Conservation (phyloP, 768 basidiomycete species). For the Termitomyces eurrhizus region DNA sequence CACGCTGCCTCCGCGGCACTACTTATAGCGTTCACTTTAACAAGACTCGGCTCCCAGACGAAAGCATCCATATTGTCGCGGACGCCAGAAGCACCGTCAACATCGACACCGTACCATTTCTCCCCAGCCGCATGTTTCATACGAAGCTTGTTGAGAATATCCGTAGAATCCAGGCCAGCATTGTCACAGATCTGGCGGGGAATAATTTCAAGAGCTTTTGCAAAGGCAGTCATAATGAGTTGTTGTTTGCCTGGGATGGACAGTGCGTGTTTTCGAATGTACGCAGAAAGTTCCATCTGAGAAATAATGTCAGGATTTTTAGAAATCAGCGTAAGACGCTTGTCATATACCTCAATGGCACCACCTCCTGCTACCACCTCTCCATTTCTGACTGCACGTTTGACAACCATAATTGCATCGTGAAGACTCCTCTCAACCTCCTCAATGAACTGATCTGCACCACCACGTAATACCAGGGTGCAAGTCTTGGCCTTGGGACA, state of each 20-base stretch:
- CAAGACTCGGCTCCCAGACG: constrained; percentile 96
- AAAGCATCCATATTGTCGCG: constrained; percentile 97
- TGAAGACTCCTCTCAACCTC: constrained; percentile 97
- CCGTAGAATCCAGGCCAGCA: constrained; percentile 95
- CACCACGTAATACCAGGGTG: constrained; percentile 89
- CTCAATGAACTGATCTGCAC: constrained; percentile 98
- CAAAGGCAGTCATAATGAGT: constrained; percentile 90
- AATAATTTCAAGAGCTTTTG: constrained; percentile 95
- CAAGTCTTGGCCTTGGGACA: constrained; percentile 95
- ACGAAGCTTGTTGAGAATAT: constrained; percentile 93
- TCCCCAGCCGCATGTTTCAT: constrained; percentile 93
- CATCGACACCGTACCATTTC: constrained; percentile 91
- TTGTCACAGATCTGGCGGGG: constrained; percentile 99
- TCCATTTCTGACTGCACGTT: constrained; percentile 91
- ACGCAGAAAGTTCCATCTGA: constrained; percentile 98
- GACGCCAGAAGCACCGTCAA: constrained; percentile 84
- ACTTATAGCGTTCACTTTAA: constrained; percentile 93
- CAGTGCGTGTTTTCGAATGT: constrained; percentile 86
- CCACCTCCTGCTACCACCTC: constrained; percentile 98
- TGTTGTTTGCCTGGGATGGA: constrained; percentile 96
- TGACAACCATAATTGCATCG: constrained; percentile 99
- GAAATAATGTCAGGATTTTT: constrained; percentile 3
- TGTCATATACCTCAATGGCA: constrained; percentile 76
- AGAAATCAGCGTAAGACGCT: not conserved
- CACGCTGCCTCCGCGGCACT: constrained; percentile 97